Evolutionary conservation across 2,329 filamentous ascomycete species (phyloP).

Genomic region (Alternaria alternata): DNA sequence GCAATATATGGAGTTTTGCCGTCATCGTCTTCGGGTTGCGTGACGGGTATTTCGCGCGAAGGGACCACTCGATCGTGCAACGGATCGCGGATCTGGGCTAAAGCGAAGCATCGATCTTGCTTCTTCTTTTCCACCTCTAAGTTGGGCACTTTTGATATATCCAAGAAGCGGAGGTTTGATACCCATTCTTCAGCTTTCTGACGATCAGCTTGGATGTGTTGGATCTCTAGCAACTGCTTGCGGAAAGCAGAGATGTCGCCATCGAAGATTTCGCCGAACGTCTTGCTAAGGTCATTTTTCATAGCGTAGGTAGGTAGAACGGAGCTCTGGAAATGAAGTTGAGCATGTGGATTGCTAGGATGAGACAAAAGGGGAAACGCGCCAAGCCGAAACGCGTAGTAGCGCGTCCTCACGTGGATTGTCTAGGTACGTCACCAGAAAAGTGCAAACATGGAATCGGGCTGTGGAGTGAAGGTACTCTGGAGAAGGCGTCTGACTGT

Average conservation of each 20-base stretch:
- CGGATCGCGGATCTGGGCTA: neutral
- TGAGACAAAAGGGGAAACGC: neutral
- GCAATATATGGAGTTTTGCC: conserved; percentile 19
- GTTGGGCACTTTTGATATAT: conserved; percentile 23
- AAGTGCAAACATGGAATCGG: neutral
- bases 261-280: conserved; percentile 29
- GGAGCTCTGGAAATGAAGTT: neutral
- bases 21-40: conserved; percentile 6
- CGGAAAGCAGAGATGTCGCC: conserved; percentile 15
- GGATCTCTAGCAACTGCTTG: conserved; percentile 25
- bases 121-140: neutral
- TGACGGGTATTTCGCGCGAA: neutral
- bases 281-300: conserved; percentile 25
- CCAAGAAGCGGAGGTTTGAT: conserved; percentile 19
- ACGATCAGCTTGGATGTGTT: conserved; percentile 14
- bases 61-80: neutral
- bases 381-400: neutral
- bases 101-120: neutral
- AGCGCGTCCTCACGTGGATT: conserved; percentile 3
- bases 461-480: neutral
- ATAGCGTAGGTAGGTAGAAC: conserved; percentile 1
- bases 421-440: neutral
- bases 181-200: conserved; percentile 20
- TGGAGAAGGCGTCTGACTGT: neutral
- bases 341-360: neutral